A percentile compares a stretch with the other conserved stretches of the same genome.
Conservation (phyloP, 1,284 basidiomycete genomes). For the Phellinidium pouzarii region DNA sequence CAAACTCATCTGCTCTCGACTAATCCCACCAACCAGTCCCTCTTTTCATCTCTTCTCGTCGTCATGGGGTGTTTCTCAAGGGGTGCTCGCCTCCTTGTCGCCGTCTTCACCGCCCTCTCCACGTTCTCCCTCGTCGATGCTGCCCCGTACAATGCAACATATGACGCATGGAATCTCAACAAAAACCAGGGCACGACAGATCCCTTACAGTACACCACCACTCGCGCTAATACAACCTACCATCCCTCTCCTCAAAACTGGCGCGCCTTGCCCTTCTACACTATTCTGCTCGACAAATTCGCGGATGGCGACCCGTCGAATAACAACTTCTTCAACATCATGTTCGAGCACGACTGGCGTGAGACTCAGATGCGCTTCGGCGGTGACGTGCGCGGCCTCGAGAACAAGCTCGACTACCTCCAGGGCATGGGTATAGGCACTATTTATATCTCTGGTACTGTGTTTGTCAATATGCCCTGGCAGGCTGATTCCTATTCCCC, state of each 20-base stretch:
- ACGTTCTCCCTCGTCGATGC: constrained; percentile 29
- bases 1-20: background rate
- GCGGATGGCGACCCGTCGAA: constrained; percentile 87
- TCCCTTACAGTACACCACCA: constrained; percentile 63
- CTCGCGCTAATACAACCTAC: constrained; percentile 59
- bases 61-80: constrained; percentile 10
- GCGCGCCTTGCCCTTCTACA: constrained; percentile 80
- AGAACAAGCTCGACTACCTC: constrained; percentile 75
- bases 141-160: constrained; percentile 70
- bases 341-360: constrained; percentile 78
- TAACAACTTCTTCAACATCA: constrained; percentile 79
- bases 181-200: constrained; percentile 68
- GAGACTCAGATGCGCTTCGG: constrained; percentile 85
- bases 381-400: constrained; percentile 77
- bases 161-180: constrained; percentile 81
- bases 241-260: constrained; percentile 80
- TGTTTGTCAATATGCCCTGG: constrained; percentile 92
- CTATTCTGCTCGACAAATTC: constrained; percentile 85
- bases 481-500: constrained; percentile 93
- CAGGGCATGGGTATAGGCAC: constrained; percentile 79
- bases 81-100: constrained; percentile 5
- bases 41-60: background rate
- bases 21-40: background rate
- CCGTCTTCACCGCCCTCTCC: constrained; percentile 19
- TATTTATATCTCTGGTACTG: constrained; percentile 87